A percentile compares a stretch with the other conserved stretches of the same genome.
Conservation (phyloP, 805 yeast species). For the Sugiyamaella americana region DNA sequence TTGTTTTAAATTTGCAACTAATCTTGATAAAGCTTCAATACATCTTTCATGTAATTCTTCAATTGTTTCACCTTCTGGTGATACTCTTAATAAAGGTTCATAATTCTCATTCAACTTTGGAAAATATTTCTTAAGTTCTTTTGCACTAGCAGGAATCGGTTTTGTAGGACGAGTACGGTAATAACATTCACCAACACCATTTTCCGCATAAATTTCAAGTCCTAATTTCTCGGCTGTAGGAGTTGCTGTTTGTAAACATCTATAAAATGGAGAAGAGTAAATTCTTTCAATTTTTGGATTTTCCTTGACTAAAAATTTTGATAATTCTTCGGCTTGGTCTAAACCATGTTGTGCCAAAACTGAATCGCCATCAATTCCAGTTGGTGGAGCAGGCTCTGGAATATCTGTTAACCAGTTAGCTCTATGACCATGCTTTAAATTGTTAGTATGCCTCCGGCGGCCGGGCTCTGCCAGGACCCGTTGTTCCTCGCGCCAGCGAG, state of each 20-base stretch:
- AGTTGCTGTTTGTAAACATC: constrained; percentile 77
- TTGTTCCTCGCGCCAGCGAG: neutral
- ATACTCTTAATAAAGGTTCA: constrained; percentile 55
- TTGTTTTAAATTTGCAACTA: constrained; percentile 53
- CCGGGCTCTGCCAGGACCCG: neutral
- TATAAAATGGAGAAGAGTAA: constrained; percentile 77
- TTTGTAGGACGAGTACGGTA: constrained; percentile 37
- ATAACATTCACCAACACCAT: constrained; percentile 93
- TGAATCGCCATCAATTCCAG: constrained; percentile 88
- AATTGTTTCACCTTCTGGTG: constrained; percentile 65
- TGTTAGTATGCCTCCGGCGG: neutral
- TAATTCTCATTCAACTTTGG: constrained; percentile 41
- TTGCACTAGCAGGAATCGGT: constrained; percentile 62
- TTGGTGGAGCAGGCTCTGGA: constrained; percentile 68
- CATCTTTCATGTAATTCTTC: constrained; percentile 64
- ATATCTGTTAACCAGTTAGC: constrained; percentile 66
- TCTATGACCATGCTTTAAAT: constrained; percentile 66
- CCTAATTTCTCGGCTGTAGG: constrained; percentile 60
- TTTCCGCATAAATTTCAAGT: constrained; percentile 59
- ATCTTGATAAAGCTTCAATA: constrained; percentile 43
- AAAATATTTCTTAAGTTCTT: constrained; percentile 50
- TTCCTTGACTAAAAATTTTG: constrained; percentile 43
- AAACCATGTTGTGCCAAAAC: constrained; percentile 83
- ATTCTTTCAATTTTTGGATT: constrained; percentile 51
- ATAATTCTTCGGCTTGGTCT: constrained; percentile 79